A percentile compares a stretch with the other conserved stretches of the same genome.
Conservation (phyloP, 768 basidiomycete species). For the Cyclocybe cylindracea region DNA sequence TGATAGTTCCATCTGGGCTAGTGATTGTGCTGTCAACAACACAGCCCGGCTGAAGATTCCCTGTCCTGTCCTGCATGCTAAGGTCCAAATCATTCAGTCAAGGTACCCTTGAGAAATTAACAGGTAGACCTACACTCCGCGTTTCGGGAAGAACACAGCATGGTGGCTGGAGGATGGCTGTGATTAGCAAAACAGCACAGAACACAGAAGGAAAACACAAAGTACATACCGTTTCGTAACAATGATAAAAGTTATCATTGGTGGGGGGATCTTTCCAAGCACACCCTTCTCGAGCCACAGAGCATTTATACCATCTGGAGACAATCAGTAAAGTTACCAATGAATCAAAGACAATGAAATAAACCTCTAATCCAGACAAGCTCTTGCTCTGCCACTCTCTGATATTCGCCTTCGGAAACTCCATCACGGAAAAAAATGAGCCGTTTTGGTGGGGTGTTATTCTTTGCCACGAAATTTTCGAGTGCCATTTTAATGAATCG, state of each 20-base stretch:
- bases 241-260: constrained; percentile 53
- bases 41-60: constrained; percentile 54
- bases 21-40: constrained; percentile 43
- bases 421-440: constrained; percentile 53
- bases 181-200: background rate
- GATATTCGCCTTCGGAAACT: constrained; percentile 44
- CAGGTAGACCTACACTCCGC: no score
- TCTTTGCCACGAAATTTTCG: constrained; percentile 11
- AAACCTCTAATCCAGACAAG: constrained; percentile 46
- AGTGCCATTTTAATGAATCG: constrained; percentile 18
- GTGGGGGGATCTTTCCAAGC: constrained; percentile 21
- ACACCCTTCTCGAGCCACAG: constrained; percentile 6
- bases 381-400: constrained; percentile 39
- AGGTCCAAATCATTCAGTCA: constrained; percentile 49
- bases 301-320: constrained; percentile 13
- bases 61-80: constrained; percentile 23
- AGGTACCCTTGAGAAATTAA: no score
- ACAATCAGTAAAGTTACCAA: background rate
- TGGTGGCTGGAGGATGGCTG: constrained; percentile 18
- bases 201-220: constrained; percentile 43
- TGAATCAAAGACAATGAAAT: background rate
- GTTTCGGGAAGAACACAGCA: constrained; percentile 27
- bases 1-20: constrained; percentile 37
- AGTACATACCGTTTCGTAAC: constrained; percentile 64
- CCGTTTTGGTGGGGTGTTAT: constrained; percentile 14